Conservation (phyloP, 306 rosid genomes). For the Quercus engelmannii region DNA sequence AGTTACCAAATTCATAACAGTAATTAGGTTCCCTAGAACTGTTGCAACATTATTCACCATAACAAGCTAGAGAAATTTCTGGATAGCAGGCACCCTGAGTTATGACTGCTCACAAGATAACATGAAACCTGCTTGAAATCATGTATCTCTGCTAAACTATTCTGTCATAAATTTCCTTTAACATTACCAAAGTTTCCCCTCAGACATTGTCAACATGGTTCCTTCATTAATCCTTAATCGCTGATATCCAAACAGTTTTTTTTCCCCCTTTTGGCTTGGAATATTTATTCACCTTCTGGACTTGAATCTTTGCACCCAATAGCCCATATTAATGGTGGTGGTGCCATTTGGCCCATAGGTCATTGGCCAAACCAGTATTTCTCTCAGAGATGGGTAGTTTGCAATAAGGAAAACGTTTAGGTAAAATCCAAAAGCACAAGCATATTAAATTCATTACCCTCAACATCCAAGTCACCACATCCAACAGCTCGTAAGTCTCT, state of each 20-base stretch:
- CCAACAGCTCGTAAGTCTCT: slow-evolving; percentile 87
- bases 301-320: too few species aligned
- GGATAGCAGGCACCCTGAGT: not conserved
- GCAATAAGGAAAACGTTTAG: not conserved
- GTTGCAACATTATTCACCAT: not conserved
- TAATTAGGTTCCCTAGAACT: not conserved
- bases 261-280: too few species aligned
- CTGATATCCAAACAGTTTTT: too few species aligned
- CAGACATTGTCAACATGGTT: not conserved
- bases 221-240: too few species aligned
- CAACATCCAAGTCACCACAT: slow-evolving; percentile 99
- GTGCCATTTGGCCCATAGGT: too few species aligned
- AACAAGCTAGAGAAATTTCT: not conserved
- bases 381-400: not conserved
- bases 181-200: not conserved
- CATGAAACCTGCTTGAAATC: not conserved
- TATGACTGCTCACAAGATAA: not conserved
- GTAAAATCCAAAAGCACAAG: not conserved
- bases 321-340: too few species aligned
- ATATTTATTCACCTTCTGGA: too few species aligned
- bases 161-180: not conserved
- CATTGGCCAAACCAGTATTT: not conserved
- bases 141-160: not conserved
- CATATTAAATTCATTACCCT: slow-evolving; percentile 49
- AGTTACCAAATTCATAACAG: not conserved